Percentiles rank a stretch among this genome's conserved stretches.
These are phyloP conservation scores for Atractiella rhizophila DNA, from an alignment of 768 basidiomycete genomes.

Conservation along the genomic window DNA sequence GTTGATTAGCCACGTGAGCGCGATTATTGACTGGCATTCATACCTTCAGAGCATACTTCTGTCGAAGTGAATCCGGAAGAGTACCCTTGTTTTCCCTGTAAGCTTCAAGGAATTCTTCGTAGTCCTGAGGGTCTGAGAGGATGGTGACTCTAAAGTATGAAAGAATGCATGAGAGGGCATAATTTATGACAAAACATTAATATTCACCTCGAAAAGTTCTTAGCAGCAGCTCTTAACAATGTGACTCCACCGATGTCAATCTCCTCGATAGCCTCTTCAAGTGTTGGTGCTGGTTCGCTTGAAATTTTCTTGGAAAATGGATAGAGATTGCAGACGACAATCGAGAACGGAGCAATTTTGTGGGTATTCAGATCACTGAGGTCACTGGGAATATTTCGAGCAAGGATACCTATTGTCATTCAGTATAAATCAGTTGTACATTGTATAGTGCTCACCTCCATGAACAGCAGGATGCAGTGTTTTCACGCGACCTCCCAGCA, in stretches of 20 bases:
- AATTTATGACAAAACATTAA: background rate
- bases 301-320: conserved; percentile 82
- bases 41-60: conserved; percentile 44
- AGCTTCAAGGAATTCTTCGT: conserved; percentile 48
- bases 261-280: conserved; percentile 83
- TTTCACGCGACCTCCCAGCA: conserved; percentile 94
- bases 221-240: conserved; percentile 84
- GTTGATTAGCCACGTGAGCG: background rate
- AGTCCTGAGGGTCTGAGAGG: conserved; percentile 67
- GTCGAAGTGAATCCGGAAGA: conserved; percentile 43
- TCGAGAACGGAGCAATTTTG: conserved; percentile 67
- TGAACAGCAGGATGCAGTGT: conserved; percentile 95
- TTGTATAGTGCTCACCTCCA: conserved; percentile 28
- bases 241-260: conserved; percentile 98
- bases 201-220: conserved; percentile 57
- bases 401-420: conserved; percentile 52
- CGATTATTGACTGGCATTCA: background rate
- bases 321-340: conserved; percentile 98
- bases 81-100: conserved; percentile 52
- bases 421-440: conserved; percentile 4
- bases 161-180: background rate
- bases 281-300: conserved; percentile 52
- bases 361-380: conserved; percentile 58
- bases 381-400: conserved; percentile 72
- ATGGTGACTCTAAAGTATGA: conserved; percentile 13